These are phyloP conservation scores for Pseudozyma thailandica DNA, from an alignment of 1,284 basidiomycete species.

Conservation along the genomic window DNA sequence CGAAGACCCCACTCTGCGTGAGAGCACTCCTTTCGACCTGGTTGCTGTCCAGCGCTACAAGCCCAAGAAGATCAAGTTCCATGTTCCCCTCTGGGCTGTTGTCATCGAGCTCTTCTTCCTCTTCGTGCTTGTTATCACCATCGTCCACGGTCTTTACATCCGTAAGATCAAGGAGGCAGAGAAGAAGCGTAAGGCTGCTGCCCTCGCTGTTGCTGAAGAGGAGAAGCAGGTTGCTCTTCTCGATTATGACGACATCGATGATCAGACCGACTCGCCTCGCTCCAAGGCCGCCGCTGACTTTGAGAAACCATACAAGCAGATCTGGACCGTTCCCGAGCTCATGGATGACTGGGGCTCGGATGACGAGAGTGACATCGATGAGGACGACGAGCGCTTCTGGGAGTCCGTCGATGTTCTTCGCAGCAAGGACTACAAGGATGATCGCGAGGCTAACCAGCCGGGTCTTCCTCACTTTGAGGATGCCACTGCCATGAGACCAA, in stretches of 20 bases:
- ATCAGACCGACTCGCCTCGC: slow-evolving; percentile 23
- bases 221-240: slow-evolving; percentile 16
- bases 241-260: slow-evolving; percentile 31
- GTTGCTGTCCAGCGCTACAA: slow-evolving; percentile 20
- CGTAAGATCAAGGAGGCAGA: slow-evolving; percentile 40
- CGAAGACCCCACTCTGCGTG: slow-evolving; percentile 49
- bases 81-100: slow-evolving; percentile 40
- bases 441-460: slow-evolving; percentile 27
- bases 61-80: slow-evolving; percentile 26
- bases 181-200: slow-evolving; percentile 42
- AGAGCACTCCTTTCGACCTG: slow-evolving; percentile 44
- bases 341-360: slow-evolving; percentile 48
- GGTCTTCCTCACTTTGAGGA: slow-evolving; percentile 38
- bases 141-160: slow-evolving; percentile 48
- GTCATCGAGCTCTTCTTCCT: slow-evolving; percentile 42
- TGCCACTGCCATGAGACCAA: slow-evolving; percentile 24
- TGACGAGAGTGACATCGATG: slow-evolving; percentile 40
- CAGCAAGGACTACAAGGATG: slow-evolving; percentile 35
- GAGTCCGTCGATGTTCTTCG: slow-evolving; percentile 43
- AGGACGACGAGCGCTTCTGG: slow-evolving; percentile 51
- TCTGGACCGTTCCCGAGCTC: slow-evolving; percentile 50
- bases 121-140: slow-evolving; percentile 34
- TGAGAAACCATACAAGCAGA: slow-evolving; percentile 47
- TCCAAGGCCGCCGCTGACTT: slow-evolving; percentile 34
- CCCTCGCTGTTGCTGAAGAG: slow-evolving; percentile 23